Evolutionary conservation across 768 basidiomycete genomes (phyloP).

Genomic region (Mycena chlorophos): DNA sequence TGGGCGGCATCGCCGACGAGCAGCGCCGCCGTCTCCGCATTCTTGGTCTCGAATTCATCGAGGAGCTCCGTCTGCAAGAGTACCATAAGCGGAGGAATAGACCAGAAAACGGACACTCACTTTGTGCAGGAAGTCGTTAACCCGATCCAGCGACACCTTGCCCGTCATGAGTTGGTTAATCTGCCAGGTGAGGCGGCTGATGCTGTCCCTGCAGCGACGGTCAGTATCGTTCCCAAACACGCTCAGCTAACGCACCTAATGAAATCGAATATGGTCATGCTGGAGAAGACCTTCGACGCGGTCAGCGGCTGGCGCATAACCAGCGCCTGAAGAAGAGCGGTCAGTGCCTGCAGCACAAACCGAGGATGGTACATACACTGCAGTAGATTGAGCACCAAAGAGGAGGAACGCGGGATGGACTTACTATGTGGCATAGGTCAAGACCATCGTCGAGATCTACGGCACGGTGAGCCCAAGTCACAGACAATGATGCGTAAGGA

Average conservation of each 20-base stretch:
- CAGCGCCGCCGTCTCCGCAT: constrained; percentile 4
- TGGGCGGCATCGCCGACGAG: background rate
- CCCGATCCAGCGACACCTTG: constrained; percentile 64
- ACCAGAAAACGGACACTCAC: constrained; percentile 23
- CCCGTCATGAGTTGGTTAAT: constrained; percentile 25
- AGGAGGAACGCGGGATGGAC: too few species aligned
- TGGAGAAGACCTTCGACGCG: constrained; percentile 27
- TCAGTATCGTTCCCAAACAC: background rate
- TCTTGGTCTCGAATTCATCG: constrained; percentile 36
- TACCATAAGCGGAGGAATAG: background rate
- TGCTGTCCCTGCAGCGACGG: background rate
- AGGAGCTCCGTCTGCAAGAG: constrained; percentile 45
- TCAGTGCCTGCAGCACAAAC: too few species aligned
- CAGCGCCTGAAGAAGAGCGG: background rate
- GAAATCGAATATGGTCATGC: constrained; percentile 46
- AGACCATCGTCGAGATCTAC: constrained; percentile 50
- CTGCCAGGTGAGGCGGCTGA: background rate
- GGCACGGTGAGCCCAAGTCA: background rate
- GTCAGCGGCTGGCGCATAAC: constrained; percentile 9
- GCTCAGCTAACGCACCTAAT: constrained; percentile 29
- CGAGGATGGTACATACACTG: too few species aligned
- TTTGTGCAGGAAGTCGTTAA: constrained; percentile 39
- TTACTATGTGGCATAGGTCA: constrained; percentile 43
- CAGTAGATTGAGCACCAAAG: too few species aligned
- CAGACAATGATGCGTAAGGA: background rate